A percentile compares a stretch with the other conserved stretches of the same genome.
These are phyloP conservation scores for Hibiscus tridactylites DNA, from an alignment of 345 rosid genomes.

Conservation along the genomic window DNA sequence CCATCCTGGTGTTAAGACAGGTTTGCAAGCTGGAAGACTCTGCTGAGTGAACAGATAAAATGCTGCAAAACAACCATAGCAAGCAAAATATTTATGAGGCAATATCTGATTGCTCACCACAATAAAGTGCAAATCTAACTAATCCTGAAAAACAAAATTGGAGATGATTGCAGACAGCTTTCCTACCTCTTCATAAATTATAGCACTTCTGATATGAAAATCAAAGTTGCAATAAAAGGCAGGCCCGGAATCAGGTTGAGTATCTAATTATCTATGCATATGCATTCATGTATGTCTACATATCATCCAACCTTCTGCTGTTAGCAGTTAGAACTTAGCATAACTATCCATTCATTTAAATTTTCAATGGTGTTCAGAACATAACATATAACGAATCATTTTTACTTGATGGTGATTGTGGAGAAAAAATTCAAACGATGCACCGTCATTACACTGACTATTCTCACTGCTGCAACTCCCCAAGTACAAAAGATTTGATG, in stretches of 20 bases:
- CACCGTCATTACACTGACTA: neutral
- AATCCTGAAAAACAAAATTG: too few relatives aligned
- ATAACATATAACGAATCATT: neutral
- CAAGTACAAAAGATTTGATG: too few relatives aligned
- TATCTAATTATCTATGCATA: neutral
- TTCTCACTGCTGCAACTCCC: too few relatives aligned
- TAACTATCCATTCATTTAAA: neutral
- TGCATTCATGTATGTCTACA: neutral
- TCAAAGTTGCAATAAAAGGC: too few relatives aligned
- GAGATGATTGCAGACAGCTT: too few relatives aligned
- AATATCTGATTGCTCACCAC: neutral
- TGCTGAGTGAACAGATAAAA: conserved; percentile 63
- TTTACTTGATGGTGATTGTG: neutral
- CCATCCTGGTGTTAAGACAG: conserved; percentile 67
- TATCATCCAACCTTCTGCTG: neutral
- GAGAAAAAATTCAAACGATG: neutral
- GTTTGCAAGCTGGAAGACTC: conserved; percentile 81
- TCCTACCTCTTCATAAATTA: too few relatives aligned
- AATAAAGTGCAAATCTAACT: neutral
- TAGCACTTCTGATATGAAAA: too few relatives aligned
- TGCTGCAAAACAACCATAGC: conserved; percentile 30
- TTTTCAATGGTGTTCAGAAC: neutral
- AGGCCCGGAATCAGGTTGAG: too few relatives aligned
- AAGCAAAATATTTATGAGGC: neutral
- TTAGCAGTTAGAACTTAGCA: neutral